Evolutionary conservation across 1,284 basidiomycete species (phyloP).

Genomic region (Megacollybia platyphylla): DNA sequence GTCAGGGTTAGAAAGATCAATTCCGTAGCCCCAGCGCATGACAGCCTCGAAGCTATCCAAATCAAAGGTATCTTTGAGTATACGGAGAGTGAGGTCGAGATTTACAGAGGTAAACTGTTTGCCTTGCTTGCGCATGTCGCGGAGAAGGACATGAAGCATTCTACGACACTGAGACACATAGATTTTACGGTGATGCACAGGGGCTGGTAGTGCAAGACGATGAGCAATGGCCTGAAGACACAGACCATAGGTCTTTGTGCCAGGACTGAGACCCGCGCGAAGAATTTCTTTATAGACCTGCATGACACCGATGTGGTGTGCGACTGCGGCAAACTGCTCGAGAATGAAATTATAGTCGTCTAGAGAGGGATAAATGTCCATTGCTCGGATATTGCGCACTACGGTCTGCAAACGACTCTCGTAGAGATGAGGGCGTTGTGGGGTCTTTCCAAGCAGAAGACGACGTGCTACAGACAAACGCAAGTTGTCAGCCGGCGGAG

Average conservation of each 20-base stretch:
- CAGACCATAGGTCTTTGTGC: constrained; percentile 44
- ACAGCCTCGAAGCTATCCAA: constrained; percentile 38
- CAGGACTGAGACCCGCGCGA: constrained; percentile 27
- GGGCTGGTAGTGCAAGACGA: constrained; percentile 45
- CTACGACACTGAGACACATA: constrained; percentile 27
- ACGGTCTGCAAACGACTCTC: constrained; percentile 53
- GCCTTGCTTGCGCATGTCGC: constrained; percentile 36
- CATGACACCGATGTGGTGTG: constrained; percentile 45
- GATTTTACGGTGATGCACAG: constrained; percentile 16
- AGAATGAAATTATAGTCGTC: constrained; percentile 66
- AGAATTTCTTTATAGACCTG: constrained; percentile 49
- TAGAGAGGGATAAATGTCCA: constrained; percentile 33
- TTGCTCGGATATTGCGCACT: constrained; percentile 52
- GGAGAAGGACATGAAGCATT: constrained; percentile 36
- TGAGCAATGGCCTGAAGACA: constrained; percentile 56
- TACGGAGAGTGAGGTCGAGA: constrained; percentile 51
- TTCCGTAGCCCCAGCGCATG: constrained; percentile 53
- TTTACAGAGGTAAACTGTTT: constrained; percentile 42
- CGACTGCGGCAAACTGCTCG: constrained; percentile 59
- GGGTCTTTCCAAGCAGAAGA: constrained; percentile 20
- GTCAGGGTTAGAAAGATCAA: constrained; percentile 65
- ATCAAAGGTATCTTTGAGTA: constrained; percentile 53
- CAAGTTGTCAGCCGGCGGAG: constrained; percentile 28
- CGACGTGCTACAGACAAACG: constrained; percentile 27
- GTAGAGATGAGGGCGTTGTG: constrained; percentile 30